Conservation (phyloP, 495 filamentous ascomycete genomes). For the Hypoxylon perforatum region DNA sequence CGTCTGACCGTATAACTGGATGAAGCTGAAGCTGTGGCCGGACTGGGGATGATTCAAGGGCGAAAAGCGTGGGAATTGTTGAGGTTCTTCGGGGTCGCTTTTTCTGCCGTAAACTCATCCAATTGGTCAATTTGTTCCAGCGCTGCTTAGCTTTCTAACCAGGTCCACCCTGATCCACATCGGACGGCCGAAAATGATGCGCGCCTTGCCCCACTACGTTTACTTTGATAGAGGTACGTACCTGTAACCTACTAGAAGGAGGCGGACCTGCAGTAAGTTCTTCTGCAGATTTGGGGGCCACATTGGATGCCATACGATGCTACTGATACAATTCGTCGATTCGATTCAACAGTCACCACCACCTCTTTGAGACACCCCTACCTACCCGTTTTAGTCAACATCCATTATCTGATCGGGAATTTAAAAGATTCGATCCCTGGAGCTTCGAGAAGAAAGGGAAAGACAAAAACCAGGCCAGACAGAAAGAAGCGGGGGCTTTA, state of each 20-base stretch:
- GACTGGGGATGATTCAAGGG: conserved; percentile 8
- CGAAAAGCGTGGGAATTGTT: conserved; percentile 31
- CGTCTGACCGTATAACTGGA: neutral
- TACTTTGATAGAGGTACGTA: neutral
- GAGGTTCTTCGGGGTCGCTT: conserved; percentile 42
- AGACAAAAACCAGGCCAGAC: conserved; percentile 5
- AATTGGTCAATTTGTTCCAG: conserved; percentile 36
- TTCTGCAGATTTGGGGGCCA: no score
- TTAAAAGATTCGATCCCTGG: conserved; percentile 40
- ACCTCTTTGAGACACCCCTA: conserved; percentile 19
- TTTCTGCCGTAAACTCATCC: conserved; percentile 30
- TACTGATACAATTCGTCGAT: no score
- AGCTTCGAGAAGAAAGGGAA: conserved; percentile 16
- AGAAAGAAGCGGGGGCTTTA: conserved; percentile 13
- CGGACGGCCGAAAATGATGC: conserved; percentile 38
- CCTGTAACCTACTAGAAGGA: neutral
- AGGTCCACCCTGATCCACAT: conserved; percentile 26
- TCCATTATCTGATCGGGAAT: conserved; percentile 41
- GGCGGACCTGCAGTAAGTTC: neutral
- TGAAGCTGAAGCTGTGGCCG: neutral
- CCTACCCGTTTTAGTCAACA: conserved; percentile 30
- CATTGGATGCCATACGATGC: no score
- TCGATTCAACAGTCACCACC: conserved; percentile 9
- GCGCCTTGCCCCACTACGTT: conserved; percentile 9
- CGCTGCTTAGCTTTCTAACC: conserved; percentile 7